A percentile compares a stretch with the other conserved stretches of the same genome.
Conservation (phyloP, 768 basidiomycete genomes). For the Tephrocybe rancida region DNA sequence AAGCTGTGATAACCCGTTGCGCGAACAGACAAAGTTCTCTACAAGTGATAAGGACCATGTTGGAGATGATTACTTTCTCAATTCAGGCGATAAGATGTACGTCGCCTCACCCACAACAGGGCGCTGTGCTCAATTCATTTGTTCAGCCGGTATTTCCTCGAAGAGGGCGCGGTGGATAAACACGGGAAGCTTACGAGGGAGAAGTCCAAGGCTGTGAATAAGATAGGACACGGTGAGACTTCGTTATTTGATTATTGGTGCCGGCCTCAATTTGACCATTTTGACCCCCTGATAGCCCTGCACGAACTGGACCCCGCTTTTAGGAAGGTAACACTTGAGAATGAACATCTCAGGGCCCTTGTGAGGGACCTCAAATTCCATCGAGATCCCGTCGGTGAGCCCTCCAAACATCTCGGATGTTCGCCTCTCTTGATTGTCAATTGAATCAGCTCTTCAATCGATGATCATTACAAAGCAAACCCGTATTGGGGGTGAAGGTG, state of each 20-base stretch:
- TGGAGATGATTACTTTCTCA: constrained; percentile 93
- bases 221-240: constrained; percentile 83
- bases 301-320: constrained; percentile 88
- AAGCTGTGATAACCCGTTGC: not conserved
- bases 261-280: not conserved
- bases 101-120: constrained; percentile 12
- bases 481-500: constrained; percentile 90
- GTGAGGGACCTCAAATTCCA: constrained; percentile 84
- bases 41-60: constrained; percentile 77
- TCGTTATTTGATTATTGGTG: no score
- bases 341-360: constrained; percentile 65
- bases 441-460: constrained; percentile 72
- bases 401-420: not conserved
- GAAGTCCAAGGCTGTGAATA: constrained; percentile 86
- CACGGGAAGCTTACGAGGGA: constrained; percentile 70
- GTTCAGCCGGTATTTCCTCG: constrained; percentile 81
- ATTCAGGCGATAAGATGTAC: constrained; percentile 88
- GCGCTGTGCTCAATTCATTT: not conserved
- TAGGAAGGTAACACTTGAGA: constrained; percentile 77
- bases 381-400: constrained; percentile 78
- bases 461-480: constrained; percentile 98
- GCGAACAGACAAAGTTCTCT: constrained; percentile 81
- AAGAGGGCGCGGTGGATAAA: constrained; percentile 79
- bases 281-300: constrained; percentile 50
- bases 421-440: not conserved